Base-by-base conservation (phyloP, 2,329 filamentous ascomycete species). In the Mycosphaerella sp. region DNA sequence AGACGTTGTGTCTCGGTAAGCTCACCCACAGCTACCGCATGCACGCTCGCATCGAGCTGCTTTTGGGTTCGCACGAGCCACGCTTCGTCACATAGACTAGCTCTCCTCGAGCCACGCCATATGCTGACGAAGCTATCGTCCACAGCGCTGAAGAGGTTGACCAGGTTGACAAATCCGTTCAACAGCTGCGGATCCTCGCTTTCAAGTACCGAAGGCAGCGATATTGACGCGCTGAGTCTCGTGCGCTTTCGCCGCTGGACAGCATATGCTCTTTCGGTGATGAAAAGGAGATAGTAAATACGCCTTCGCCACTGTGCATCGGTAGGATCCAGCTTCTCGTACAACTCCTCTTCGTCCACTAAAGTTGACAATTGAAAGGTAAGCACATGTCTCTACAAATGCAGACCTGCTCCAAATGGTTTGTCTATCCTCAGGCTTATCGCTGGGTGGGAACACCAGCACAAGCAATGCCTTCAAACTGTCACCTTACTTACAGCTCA, bases 201-300 rank as follows among this genome's bases (percentile, higher is more conserved):
- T 35, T 67, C 64, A 25, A 68, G 67, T 1, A 66, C 64, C 6
- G 63, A 51, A 4, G 66, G 66, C 6, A 67, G 47, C 16, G 62
- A 35, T 6, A 68, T 60, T 17, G 59, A 62, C 6, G 61, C 58
- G 25, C 65, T 63, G 35, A 68, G 47, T 35, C 66, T 60, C 3
- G 63, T 64, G 25, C 64, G 62, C 46, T 66, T 67, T 17, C 65
- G 59, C 17, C 66, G 55, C 44, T 68, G 66, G 8, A 68, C 64
- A 7, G 66, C 66, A 49, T 68, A 68, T 13, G 66, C 66, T 49
- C 66, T 56, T 49, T 68, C 66, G 1, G 66, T 68, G 47, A 68
- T 62, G 57, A 68, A 68, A 8, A 68, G 61, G 8, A 68, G 52
- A 65, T 65, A 68, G 50, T 67, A 68, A 1, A 68, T 42, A n/a